A percentile compares a stretch with the other conserved stretches of the same genome.
Conservation (phyloP, 2,329 filamentous ascomycete species). For the Akanthomyces uredinophilus region DNA sequence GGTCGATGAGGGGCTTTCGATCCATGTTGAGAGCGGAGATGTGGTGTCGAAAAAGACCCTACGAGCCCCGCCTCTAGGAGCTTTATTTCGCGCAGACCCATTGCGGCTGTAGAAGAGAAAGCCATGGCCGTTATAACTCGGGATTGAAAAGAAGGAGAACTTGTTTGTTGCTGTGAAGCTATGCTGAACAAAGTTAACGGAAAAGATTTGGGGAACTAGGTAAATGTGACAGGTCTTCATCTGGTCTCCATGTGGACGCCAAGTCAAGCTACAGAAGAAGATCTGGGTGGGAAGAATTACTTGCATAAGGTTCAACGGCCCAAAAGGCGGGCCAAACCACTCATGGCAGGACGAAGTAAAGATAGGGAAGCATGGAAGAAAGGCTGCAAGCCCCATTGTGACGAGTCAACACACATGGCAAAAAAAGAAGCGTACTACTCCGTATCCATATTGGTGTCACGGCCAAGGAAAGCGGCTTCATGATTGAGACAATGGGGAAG, state of each 20-base stretch:
- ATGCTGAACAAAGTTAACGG: neutral
- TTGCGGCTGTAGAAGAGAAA: neutral
- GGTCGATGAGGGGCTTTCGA: neutral
- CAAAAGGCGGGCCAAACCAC: neutral
- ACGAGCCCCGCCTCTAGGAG: neutral
- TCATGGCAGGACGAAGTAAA: neutral
- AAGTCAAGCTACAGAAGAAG: slow-evolving; percentile 2
- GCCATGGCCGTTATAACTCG: neutral
- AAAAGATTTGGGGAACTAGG: neutral
- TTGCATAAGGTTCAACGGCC: slow-evolving; percentile 7
- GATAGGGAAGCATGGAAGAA: neutral
- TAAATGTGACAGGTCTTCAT: slow-evolving; percentile 10
- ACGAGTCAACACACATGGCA: neutral
- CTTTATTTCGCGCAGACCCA: slow-evolving; percentile 4
- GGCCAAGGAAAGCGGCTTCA: slow-evolving; percentile 1
- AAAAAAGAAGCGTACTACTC: neutral
- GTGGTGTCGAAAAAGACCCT: neutral
- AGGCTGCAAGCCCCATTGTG: slow-evolving; percentile 1
- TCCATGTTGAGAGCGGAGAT: neutral
- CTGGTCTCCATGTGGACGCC: neutral
- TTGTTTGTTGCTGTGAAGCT: neutral
- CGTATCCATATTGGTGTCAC: neutral
- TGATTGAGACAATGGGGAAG: neutral
- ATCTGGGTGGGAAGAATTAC: slow-evolving; percentile 1
- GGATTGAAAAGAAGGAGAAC: neutral